Conservation (phyloP, 2,329 filamentous ascomycete genomes). For the Bipolaris oryzae region DNA sequence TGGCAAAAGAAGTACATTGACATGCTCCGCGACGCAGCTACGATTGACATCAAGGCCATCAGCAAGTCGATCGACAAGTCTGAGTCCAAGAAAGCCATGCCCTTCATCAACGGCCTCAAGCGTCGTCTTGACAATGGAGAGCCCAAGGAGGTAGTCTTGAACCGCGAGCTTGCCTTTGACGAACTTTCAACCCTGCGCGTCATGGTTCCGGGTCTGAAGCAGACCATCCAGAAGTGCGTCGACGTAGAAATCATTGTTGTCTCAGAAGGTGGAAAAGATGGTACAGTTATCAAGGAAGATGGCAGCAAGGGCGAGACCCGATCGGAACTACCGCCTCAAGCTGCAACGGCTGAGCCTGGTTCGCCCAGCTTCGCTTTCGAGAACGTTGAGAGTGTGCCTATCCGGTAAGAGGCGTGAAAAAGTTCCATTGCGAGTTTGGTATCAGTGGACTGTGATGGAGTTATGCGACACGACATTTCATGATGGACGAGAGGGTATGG, state of each 20-base stretch:
- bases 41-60: conserved; percentile 80
- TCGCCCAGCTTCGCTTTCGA: conserved; percentile 83
- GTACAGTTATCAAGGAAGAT: conserved; percentile 60
- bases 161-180: conserved; percentile 85
- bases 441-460: background rate
- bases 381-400: conserved; percentile 63
- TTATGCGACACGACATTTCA: conserved; percentile 1
- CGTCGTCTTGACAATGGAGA: conserved; percentile 73
- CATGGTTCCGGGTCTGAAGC: conserved; percentile 81
- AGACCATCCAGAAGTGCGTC: conserved; percentile 71
- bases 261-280: conserved; percentile 71
- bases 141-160: conserved; percentile 73
- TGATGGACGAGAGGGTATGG: background rate
- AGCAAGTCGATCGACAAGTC: conserved; percentile 80
- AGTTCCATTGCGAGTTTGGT: background rate
- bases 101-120: conserved; percentile 89
- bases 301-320: conserved; percentile 64
- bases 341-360: conserved; percentile 80
- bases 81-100: conserved; percentile 98
- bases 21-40: conserved; percentile 36
- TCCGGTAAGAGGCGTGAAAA: conserved; percentile 23
- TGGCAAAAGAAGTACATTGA: conserved; percentile 69
- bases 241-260: conserved; percentile 75
- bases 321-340: conserved; percentile 62
- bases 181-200: conserved; percentile 76